Evolutionary conservation across 2,329 filamentous ascomycete genomes (phyloP), one percentile per base, ranked within the genome.

Genomic region (Hypocreales sp.): DNA sequence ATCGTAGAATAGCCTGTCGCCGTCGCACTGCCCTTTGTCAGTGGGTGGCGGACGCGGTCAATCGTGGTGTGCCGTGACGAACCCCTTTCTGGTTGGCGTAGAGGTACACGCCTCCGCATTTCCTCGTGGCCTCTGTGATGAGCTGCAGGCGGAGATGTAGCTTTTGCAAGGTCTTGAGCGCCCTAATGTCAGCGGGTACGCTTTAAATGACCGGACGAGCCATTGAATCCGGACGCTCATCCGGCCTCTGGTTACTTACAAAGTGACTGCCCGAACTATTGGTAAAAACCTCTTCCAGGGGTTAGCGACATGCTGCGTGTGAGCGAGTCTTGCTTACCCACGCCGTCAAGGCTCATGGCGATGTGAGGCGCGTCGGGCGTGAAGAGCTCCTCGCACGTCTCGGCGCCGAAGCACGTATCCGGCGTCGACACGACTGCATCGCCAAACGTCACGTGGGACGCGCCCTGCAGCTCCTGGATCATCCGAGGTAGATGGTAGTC

Each of bases 71-170:
- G n/a, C n/a, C n/a, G n/a, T n/a, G n/a, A n/a, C n/a, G n/a, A n/a
- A 79, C 79, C 2, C 48, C 48, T 6, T 39, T 45, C 3, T 40
- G 39, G 18, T 56, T 56, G 5, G 52, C 40, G 25, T 57, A 56
- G 0, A 63, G 46, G 38, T 74, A 73, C 7, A 73, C 53, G 15
- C 70, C 70, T 4, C 69, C 69, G 14, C 54, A 57, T 40, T 74
- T 76, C 7, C 62, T 54, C 0, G 77, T 82, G 1, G 72, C 72
- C 38, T 79, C 66, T 2, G 58, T 55, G 29, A 83, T 82, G 5
- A 84, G 52, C 5, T 69, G 61, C 16, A 83, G 53, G 2, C 74
- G 56, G 0, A 58, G 67, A 31, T 75, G 54, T 1, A 84, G 61
- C 46, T 83, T 83, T 12, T 72, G 58, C 8, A 82, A 51, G n/a